Conservation (phyloP, 495 filamentous ascomycete genomes). For the Oleoguttula mirabilis region DNA sequence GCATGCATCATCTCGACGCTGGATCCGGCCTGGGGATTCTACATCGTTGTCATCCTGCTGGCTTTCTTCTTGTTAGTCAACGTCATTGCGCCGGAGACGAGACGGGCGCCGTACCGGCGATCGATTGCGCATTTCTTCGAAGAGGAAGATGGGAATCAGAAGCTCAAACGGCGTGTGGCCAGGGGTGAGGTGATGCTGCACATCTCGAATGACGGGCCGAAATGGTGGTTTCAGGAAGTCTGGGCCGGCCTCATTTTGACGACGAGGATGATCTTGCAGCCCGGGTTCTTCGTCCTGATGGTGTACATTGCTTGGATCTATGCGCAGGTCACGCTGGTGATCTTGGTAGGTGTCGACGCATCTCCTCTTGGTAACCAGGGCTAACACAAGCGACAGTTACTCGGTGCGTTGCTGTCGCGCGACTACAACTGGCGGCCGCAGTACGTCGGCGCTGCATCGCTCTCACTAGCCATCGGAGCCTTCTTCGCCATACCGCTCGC, state of each 20-base stretch:
- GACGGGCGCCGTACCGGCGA: slow-evolving; percentile 50
- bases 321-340: slow-evolving; percentile 55
- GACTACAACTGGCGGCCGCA: slow-evolving; percentile 50
- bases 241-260: slow-evolving; percentile 55
- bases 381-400: slow-evolving; percentile 37
- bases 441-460: slow-evolving; percentile 49
- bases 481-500: slow-evolving; percentile 57
- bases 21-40: slow-evolving; percentile 60
- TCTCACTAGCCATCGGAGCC: slow-evolving; percentile 52
- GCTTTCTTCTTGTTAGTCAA: slow-evolving; percentile 51
- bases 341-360: slow-evolving; percentile 38
- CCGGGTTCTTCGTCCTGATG: slow-evolving; percentile 59
- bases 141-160: slow-evolving; percentile 36
- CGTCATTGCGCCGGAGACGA: slow-evolving; percentile 51
- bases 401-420: slow-evolving; percentile 52
- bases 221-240: slow-evolving; percentile 64
- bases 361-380: slow-evolving; percentile 12
- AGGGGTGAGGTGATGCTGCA: slow-evolving; percentile 67
- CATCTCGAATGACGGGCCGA: slow-evolving; percentile 51
- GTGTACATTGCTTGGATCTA: slow-evolving; percentile 67
- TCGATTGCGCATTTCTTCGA: slow-evolving; percentile 51
- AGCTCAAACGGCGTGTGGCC: slow-evolving; percentile 46
- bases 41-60: slow-evolving; percentile 51
- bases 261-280: slow-evolving; percentile 54
- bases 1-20: slow-evolving; percentile 48